A percentile compares a stretch with the other conserved stretches of the same genome.
Conservation (phyloP, 2,329 filamentous ascomycete species). For the Boeremia lycopersici region DNA sequence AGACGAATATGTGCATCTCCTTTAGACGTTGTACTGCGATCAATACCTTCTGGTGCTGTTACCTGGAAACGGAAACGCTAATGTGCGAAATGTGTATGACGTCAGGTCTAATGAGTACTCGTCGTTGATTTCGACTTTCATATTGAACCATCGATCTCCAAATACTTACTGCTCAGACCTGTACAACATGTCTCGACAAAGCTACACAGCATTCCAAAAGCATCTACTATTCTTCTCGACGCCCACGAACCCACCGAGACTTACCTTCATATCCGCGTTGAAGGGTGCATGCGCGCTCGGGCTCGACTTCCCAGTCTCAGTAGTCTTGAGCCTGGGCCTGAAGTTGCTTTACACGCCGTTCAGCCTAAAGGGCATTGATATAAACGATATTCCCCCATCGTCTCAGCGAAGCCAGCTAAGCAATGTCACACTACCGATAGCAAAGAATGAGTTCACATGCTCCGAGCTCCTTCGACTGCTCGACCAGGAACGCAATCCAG, state of each 20-base stretch:
- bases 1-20: neutral
- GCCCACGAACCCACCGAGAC: conserved; percentile 23
- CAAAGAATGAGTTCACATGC: conserved; percentile 25
- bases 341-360: conserved; percentile 27
- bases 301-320: conserved; percentile 29
- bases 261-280: conserved; percentile 27
- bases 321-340: conserved; percentile 26
- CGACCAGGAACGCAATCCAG: conserved; percentile 10
- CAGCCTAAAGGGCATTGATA: conserved; percentile 23
- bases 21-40: neutral
- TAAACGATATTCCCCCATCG: conserved; percentile 23
- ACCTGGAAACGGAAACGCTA: neutral
- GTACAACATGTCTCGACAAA: conserved; percentile 19
- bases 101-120: neutral
- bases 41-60: neutral
- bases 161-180: too few species aligned
- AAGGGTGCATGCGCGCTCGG: conserved; percentile 25
- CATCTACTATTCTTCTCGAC: conserved; percentile 34
- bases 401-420: conserved; percentile 26
- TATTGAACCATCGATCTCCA: neutral
- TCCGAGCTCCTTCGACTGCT: conserved; percentile 22
- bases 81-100: neutral
- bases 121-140: neutral
- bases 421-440: conserved; percentile 9
- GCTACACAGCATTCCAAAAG: conserved; percentile 28